phyloP scores from a whole-genome alignment of 768 basidiomycete species.

The Xerocomellus amylosporus region DNA sequence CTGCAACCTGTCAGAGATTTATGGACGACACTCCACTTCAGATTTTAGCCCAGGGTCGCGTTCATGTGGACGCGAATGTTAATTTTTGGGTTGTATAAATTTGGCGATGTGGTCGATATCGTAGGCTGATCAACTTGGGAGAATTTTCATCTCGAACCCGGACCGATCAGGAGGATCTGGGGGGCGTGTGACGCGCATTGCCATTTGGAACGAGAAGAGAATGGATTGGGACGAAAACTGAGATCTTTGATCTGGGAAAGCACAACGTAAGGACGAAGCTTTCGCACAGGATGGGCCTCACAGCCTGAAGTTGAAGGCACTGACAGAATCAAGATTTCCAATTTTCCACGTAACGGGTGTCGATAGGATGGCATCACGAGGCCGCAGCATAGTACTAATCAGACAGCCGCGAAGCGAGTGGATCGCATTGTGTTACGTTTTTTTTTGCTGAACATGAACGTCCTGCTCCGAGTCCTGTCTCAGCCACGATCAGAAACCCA shows the following conservation, averaged over 20 bases:
- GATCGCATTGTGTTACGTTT: background rate
- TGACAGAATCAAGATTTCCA: conserved; percentile 5
- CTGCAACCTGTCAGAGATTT: background rate
- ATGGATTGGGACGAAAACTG: background rate
- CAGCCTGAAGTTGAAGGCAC: background rate
- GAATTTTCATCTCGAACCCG: conserved; percentile 14
- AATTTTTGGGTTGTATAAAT: background rate
- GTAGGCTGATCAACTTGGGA: conserved; percentile 5
- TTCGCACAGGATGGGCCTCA: background rate
- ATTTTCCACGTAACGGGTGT: conserved; percentile 15
- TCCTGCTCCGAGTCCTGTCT: background rate
- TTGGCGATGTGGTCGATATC: background rate
- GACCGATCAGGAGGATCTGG: conserved; percentile 14
- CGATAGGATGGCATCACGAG: conserved; percentile 6
- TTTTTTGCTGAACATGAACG: background rate
- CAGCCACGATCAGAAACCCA: background rate
- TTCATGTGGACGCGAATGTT: background rate
- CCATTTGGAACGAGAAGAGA: background rate
- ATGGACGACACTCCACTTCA: background rate
- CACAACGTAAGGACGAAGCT: conserved; percentile 4
- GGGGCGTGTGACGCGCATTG: background rate
- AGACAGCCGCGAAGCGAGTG: background rate
- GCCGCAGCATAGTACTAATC: conserved; percentile 1
- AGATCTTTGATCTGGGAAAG: background rate
- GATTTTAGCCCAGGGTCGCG: background rate